phyloP scores from a whole-genome alignment of 1,139 yeast species.

The Saccharomyces hybrid region DNA sequence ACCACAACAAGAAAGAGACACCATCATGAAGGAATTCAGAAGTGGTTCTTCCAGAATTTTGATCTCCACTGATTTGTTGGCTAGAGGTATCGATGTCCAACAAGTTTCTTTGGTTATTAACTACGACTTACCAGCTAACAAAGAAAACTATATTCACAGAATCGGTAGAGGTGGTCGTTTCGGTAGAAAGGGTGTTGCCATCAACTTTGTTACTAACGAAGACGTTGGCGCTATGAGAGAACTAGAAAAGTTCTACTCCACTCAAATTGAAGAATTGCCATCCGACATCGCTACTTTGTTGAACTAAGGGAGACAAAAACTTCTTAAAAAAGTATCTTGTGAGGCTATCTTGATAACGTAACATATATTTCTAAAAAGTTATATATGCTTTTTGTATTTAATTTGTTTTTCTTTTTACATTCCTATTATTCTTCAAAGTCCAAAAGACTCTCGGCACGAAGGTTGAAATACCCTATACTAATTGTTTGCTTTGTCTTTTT shows the following conservation, averaged over 20 bases:
- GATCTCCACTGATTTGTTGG: too few relatives aligned
- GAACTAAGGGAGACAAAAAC: slow-evolving; percentile 15
- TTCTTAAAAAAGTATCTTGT: not conserved
- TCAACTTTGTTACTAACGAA: slow-evolving; percentile 88
- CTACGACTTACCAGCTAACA: slow-evolving; percentile 95
- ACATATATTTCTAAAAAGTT: not conserved
- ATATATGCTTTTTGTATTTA: not conserved
- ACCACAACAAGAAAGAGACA: too few relatives aligned
- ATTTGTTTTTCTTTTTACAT: not conserved
- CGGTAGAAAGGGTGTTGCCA: slow-evolving; percentile 99
- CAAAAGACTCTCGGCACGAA: not conserved
- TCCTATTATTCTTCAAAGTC: not conserved
- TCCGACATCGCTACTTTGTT: slow-evolving; percentile 83
- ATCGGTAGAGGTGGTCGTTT: slow-evolving; percentile 99
- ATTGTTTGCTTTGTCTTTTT: not conserved
- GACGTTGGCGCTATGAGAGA: slow-evolving; percentile 95
- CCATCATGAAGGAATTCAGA: too few relatives aligned
- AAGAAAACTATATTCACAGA: slow-evolving; percentile 98
- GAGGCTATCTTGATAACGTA: not conserved
- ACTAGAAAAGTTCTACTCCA: slow-evolving; percentile 95
- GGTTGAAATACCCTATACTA: too few relatives aligned
- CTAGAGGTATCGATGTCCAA: slow-evolving; percentile 98
- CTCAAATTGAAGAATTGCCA: slow-evolving; percentile 98
- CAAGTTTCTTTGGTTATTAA: slow-evolving; percentile 97
- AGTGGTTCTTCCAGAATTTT: too few relatives aligned